phyloP scores from a whole-genome alignment of 192 early-diverging fungal genomes.

The Gryganskiella cystojenkinii region DNA sequence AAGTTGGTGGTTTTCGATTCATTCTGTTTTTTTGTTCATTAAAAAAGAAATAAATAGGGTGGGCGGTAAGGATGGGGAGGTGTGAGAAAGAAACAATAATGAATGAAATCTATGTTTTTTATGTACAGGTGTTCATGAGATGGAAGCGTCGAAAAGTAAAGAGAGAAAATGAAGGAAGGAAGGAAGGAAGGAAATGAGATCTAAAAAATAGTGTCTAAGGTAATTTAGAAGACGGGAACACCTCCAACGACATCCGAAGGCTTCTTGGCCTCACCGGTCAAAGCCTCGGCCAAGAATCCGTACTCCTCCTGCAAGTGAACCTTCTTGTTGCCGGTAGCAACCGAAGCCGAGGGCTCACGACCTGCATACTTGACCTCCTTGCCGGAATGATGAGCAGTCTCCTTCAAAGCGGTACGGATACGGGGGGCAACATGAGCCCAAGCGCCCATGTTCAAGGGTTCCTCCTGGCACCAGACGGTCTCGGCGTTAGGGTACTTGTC shows the following conservation, averaged over 20 bases:
- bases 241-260: conserved; percentile 75
- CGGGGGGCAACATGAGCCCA: conserved; percentile 92
- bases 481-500: conserved; percentile 95
- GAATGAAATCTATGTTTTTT: conserved; percentile 73
- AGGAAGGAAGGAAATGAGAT: conserved; percentile 70
- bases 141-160: no score
- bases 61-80: conserved; percentile 72
- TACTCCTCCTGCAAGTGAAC: conserved; percentile 89
- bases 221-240: conserved; percentile 70
- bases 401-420: conserved; percentile 81
- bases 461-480: conserved; percentile 96
- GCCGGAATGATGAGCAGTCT: conserved; percentile 78
- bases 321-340: conserved; percentile 96
- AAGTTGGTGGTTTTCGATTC: no score
- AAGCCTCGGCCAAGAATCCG: conserved; percentile 73
- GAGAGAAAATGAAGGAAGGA: conserved; percentile 78
- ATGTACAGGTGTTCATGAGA: conserved; percentile 81
- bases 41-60: no score
- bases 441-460: conserved; percentile 93
- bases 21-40: no score
- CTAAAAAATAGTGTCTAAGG: no score
- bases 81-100: conserved; percentile 93
- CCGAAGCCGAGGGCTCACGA: conserved; percentile 87
- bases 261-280: conserved; percentile 75
- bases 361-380: conserved; percentile 69